Conservation (phyloP, 2,329 filamentous ascomycete genomes). For the Periconia sp. region DNA sequence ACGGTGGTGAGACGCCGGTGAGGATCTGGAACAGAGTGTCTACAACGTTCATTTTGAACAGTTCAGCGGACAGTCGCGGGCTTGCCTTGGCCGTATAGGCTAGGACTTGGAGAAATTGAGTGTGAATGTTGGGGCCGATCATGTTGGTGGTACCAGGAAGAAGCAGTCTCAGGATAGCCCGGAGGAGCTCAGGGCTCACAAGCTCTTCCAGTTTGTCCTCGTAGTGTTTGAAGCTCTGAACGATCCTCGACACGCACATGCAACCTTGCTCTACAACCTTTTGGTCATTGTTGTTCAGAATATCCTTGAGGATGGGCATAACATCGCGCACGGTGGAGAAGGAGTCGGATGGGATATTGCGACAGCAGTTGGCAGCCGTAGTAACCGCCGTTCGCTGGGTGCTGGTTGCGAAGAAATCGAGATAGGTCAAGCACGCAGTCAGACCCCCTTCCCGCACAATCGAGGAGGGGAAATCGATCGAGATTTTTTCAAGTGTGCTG, state of each 20-base stretch:
- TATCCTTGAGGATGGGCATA: constrained; percentile 92
- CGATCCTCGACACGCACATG: constrained; percentile 90
- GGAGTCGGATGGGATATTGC: constrained; percentile 92
- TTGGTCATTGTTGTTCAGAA: constrained; percentile 89
- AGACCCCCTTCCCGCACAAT: constrained; percentile 96
- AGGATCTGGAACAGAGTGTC: constrained; percentile 97
- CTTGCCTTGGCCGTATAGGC: constrained; percentile 89
- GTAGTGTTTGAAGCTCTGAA: constrained; percentile 94
- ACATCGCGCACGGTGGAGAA: constrained; percentile 91
- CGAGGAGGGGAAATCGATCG: constrained; percentile 88
- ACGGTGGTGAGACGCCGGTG: constrained; percentile 90
- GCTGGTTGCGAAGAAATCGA: constrained; percentile 97
- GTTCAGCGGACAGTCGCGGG: constrained; percentile 80
- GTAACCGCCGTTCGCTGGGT: constrained; percentile 96
- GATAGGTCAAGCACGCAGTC: constrained; percentile 90
- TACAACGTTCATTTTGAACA: constrained; percentile 95
- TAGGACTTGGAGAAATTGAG: constrained; percentile 89
- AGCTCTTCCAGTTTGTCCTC: constrained; percentile 88
- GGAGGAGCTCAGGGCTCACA: constrained; percentile 83
- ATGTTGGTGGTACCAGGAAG: constrained; percentile 94
- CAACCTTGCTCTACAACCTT: constrained; percentile 97
- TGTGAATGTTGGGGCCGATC: constrained; percentile 92
- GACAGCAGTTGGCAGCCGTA: constrained; percentile 96
- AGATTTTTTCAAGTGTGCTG: constrained; percentile 97
- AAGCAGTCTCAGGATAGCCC: constrained; percentile 80